These are phyloP conservation scores for Tetrapisispora arboricola DNA, from an alignment of 805 yeast species.

Conservation along the genomic window DNA sequence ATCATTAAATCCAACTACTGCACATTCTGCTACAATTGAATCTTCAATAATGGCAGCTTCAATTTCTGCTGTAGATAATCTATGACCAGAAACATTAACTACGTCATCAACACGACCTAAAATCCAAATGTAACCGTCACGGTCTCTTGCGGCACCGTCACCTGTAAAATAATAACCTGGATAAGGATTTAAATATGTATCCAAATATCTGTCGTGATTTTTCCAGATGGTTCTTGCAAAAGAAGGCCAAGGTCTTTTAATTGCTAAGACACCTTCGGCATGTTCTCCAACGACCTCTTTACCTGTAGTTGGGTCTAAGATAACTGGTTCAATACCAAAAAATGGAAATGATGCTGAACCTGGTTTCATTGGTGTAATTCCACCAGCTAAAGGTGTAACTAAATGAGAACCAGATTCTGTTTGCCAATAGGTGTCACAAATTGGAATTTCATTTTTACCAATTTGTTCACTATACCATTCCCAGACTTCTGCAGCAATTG, in stretches of 20 bases:
- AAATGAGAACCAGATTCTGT: constrained; percentile 80
- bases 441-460: constrained; percentile 60
- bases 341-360: constrained; percentile 81
- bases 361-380: constrained; percentile 70
- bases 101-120: constrained; percentile 84
- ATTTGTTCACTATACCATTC: constrained; percentile 71
- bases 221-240: constrained; percentile 77
- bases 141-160: constrained; percentile 82
- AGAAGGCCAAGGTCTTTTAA: constrained; percentile 73
- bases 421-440: constrained; percentile 83
- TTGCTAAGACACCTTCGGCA: constrained; percentile 73
- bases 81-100: constrained; percentile 78
- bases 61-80: constrained; percentile 82
- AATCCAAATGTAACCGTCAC: constrained; percentile 79
- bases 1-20: constrained; percentile 76
- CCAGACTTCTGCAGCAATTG: constrained; percentile 80
- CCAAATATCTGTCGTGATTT: constrained; percentile 63
- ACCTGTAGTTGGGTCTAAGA: constrained; percentile 68
- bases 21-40: constrained; percentile 60
- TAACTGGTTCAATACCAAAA: constrained; percentile 66
- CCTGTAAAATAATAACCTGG: constrained; percentile 80
- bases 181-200: constrained; percentile 75
- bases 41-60: constrained; percentile 76
- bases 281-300: constrained; percentile 56
- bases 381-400: constrained; percentile 67